Base-by-base conservation (phyloP, 257 asterid species). In the Nicotiana paniculata region DNA sequence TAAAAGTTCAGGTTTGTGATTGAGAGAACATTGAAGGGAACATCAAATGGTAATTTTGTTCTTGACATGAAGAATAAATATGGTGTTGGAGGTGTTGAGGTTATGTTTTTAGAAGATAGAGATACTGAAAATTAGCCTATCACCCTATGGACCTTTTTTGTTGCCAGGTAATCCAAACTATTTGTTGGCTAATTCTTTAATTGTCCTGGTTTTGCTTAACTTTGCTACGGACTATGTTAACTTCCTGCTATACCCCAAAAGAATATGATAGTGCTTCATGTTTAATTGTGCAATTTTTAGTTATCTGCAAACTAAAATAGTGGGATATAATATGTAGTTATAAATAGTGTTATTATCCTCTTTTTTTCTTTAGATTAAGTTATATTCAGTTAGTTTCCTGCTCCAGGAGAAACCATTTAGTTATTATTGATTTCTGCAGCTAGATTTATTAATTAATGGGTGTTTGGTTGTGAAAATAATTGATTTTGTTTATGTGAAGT, bases 61-160 rank as follows among this genome's bases (percentile, higher is more conserved):
- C 93, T 93, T 65, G 94, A 91, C 15, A 78, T 94, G 83, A 78
- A 84, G 72, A 91, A 92, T 84, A 84, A 89, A 86, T 43, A 85
- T 77, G 93, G 94, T 6, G 91, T 93, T 15, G 98, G 97, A 55
- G 98, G 99, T 37, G 99, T 94, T 80, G 84, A 83, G 61, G 97
- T 94, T 69, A 87, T 92, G 35, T 96, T 92, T 54, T 97, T 98
- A 3, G 98, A 94, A 86, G 98, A 96, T 81, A 90, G 95, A 72
- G 99, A 98, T 68, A 87, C 97, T 3, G 90, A 96, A 89, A 89
- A 94, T 86, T 97, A 90, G 87, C 87, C 86, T 18, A 84, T 96
- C 85, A 94, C 97, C 69, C 99, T 97, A 28, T 96, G 97, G 99
- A 82, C 90, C 48, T 85, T 91, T 26, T 87, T 97, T 13, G 89